Base-by-base conservation (phyloP, 768 basidiomycete species). In the Boletus rubescentipes region DNA sequence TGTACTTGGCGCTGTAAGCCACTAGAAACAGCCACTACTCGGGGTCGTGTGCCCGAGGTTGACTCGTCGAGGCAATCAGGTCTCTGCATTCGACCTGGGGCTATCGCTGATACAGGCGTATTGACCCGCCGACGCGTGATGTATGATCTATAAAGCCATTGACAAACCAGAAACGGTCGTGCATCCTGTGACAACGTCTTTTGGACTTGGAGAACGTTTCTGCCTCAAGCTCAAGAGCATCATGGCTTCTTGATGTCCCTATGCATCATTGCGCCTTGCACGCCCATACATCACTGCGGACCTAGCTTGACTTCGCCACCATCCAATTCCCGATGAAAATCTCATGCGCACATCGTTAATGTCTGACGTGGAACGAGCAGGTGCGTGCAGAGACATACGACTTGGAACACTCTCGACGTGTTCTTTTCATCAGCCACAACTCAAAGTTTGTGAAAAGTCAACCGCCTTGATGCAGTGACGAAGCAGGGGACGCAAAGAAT, bases 241-340 rank as follows among this genome's bases (percentile, higher is more conserved):
- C 59, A 45, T 37, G 47, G 26, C 54, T 58, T 45, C 51, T 35
- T 61, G 52, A 49, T 47, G 56, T 55, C 43, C 42, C 43, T 36
- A 54, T 54, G 45, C 50, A 58, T 11, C 26, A 6, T 26, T 26
- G 26, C 26, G 48, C 59, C 43, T 49, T 44, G 36, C 57, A 57
- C 51, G 14, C 46, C 39, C 43, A 40, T 53, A 53, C 53, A 66
- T 65, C 65, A 67, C 60, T 68, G 66, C 58, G 66, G 53, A 49
- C 51, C 54, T 55, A 11, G 23, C 30, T 43, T 30, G 51, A 42
- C 46, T 37, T 48, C 38, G 55, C 53, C 54, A 65, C 60, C 53
- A 34, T 34, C 42, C 53, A 66, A 63, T 67, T 66, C 64, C 66
- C 66, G 66, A 45, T 54, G 49, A 46, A 38, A 45, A 59, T 63